These are phyloP conservation scores for Leptodontidium sp. DNA, from an alignment of 2,329 filamentous ascomycete genomes.

Conservation along the genomic window DNA sequence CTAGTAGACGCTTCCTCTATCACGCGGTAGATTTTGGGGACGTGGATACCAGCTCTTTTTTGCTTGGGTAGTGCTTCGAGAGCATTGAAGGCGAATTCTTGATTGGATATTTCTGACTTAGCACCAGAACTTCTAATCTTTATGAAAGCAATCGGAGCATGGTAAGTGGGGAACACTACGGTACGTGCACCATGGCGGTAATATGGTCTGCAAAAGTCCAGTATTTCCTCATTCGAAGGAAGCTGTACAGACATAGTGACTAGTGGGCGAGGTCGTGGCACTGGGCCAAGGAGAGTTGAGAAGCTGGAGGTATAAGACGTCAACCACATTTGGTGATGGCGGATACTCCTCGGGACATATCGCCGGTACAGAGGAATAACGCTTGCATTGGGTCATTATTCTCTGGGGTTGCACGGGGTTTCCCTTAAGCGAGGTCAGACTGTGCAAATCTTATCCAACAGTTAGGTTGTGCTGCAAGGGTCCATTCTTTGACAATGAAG, in stretches of 20 bases:
- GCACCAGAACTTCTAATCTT: conserved; percentile 13
- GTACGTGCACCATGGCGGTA: neutral
- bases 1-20: neutral
- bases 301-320: neutral
- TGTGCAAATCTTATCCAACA: too few relatives aligned
- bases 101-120: conserved; percentile 12
- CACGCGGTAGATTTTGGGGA: conserved; percentile 15
- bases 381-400: too few relatives aligned
- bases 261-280: neutral
- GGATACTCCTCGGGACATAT: too few relatives aligned
- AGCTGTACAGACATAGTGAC: neutral
- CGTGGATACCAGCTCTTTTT: conserved; percentile 5
- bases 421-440: too few relatives aligned
- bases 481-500: too few relatives aligned
- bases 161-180: neutral
- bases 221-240: neutral
- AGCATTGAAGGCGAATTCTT: conserved; percentile 18
- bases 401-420: too few relatives aligned
- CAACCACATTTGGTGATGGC: too few relatives aligned
- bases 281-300: neutral
- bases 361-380: too few relatives aligned
- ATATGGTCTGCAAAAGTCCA: conserved; percentile 4
- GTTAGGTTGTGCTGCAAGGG: too few relatives aligned
- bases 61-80: conserved; percentile 15
- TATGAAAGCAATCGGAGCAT: conserved; percentile 5